Evolutionary conservation across 1,139 yeast species (phyloP), one percentile per base, ranked within the genome.

Genomic region (Blastobotrys malaysiensis): DNA sequence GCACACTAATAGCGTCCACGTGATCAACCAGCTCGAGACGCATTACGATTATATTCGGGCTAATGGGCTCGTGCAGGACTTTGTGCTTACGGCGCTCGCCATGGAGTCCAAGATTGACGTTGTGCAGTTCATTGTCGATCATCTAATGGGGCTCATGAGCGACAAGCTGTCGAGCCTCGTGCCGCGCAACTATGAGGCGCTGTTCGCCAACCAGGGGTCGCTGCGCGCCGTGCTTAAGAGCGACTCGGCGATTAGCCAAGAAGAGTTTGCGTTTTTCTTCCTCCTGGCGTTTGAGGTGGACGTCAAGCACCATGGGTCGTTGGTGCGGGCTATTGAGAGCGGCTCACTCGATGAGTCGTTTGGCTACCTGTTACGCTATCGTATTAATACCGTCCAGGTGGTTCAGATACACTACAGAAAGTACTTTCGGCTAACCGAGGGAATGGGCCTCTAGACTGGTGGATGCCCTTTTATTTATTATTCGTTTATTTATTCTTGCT

Each of bases 21-120:
- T 26, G 13, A 27, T 52, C 22, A 48, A 52, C 39, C 19, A 27
- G n/a, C 43, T 52, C 45, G 54, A 52, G 21, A 19, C 18, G 16
- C 22, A 51, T n/a, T 52, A 43, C 24, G 44, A 43, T 26, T 9
- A 22, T 9, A 9, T 36, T 13, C 39, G 39, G 16, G 39, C 39
- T n/a, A 31, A 31, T 7, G 39, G 7, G 16, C 39, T 31, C 3
- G 39, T 13, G 5, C 39, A 31, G 39, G 39, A 31, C 39, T 31
- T 31, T 31, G 39, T 31, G 16, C 16, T 31, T 2, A 31, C 39
- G 39, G 39, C 39, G 39, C 39, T 31, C 7, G 39, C 39, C 7
- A 31, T 31, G 39, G 39, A 31, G 39, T 31, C 39, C 39, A 31
- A 31, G 39, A 13, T 31, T 31, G 39, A 31, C 39, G 39, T 31